Base-by-base conservation (phyloP, 2,329 filamentous ascomycete genomes). In the Seiridium unicorne region DNA sequence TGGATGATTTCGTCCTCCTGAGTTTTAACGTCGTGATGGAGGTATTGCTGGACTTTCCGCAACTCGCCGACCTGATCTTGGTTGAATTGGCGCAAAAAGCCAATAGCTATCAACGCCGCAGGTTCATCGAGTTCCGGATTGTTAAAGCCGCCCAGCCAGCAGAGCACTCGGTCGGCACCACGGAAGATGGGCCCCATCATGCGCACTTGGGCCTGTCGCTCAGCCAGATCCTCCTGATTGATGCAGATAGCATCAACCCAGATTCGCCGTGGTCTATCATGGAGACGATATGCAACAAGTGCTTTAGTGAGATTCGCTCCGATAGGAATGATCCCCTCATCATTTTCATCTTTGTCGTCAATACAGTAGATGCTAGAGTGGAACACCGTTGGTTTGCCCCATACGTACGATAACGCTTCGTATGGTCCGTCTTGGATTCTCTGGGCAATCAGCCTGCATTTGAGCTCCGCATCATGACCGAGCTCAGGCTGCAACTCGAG, bases 321-420 rank as follows among this genome's bases (percentile, higher is more conserved):
- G 5, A 58, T 58, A 4, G 8, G 34, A 35, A 51, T n/a, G 5
- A 31, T 34, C n/a, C 44, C 55, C 2, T 51, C 11, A 10, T 58
- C 44, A 7, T 34, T 18, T 5, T 51, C 55, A n/a, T 49, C 36
- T 5, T 13, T 18, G 40, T 32, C 55, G 18, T 58, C 55, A 9
- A 34, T 32, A 34, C 55, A 58, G n/a, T 5, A 42, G 32, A 58
- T 51, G 32, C 10, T 44, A 13, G 44, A 49, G 36, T 58, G 35
- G 11, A n/a, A 47, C 8, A 51, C n/a, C 31, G 55, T 58, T 38
- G 44, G 32, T 26, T 58, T 51, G 32, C 55, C 55, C 55, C 55
- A 58, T 8, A 58, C 55, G 34, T 58, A 58, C 18, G 55, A 58
- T 11, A 58, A 38, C 10, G 55, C 44, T 35, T 58, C 55, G n/a